Base-by-base conservation (phyloP, 2,329 filamentous ascomycete genomes). In the Verticillium nonalfalfae region DNA sequence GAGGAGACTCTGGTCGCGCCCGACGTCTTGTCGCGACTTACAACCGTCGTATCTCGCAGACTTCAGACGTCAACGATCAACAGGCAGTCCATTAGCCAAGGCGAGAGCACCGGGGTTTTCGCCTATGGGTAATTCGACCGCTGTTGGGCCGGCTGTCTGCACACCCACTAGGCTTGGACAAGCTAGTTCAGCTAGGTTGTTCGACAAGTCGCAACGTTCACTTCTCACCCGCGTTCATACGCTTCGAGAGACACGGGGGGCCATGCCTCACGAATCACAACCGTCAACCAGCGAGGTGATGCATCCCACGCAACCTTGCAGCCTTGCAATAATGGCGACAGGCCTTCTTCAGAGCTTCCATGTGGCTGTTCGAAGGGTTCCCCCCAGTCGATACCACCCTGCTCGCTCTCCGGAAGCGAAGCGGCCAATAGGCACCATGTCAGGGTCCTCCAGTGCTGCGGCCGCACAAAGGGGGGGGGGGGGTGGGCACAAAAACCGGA, bases 301-400 rank as follows among this genome's bases (percentile, higher is more conserved):
- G 61, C 38, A 59, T 56, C 36, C 59, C 50, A 15, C 18, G 40
- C 40, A 26, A 50, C 40, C 40, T 50, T 50, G 40, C 18, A 21
- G 40, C 40, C 40, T 50, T 50, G 40, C 40, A 50, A 50, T 35
- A 21, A 18, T 45, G 14, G 62, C 56, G 57, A 58, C 57, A 57
- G 57, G 54, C 2, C n/a, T 54, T 56, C 61, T 56, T 52, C 59
- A 59, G 38, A 58, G 54, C 59, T 58, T 61, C 59, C 57, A 64
- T 59, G 56, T 56, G 59, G 57, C 35, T 38, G 26, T 57, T 57
- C 52, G 31, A 57, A 50, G 40, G 40, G 40, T 21, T 50, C 21
- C 40, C 40, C 26, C 40, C 40, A 18, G 40, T 50, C 40, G 18
- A 50, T 50, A 11, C 40, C 40, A 50, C 40, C 40, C 21, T 13